Evolutionary conservation across 2,329 filamentous ascomycete species (phyloP), one percentile per base, ranked within the genome.

Genomic region (Colletotrichum orchidophilum): DNA sequence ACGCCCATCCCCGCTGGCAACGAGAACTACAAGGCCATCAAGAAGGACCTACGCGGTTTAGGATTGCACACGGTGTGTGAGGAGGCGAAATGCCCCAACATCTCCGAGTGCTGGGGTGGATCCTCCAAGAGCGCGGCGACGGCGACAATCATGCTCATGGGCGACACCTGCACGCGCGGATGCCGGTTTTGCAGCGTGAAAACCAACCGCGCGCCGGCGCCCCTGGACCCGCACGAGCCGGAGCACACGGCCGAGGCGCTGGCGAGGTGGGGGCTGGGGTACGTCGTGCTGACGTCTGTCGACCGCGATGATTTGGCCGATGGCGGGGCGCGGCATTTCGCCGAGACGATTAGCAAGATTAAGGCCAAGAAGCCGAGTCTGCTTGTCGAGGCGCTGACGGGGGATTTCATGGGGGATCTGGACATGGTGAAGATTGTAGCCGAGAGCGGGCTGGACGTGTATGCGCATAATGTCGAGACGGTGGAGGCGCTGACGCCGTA

Each of bases 61-160:
- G 93, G 93, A 69, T 86, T 99, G 67, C 95, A 98, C 82, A 99
- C 96, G 5, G 96, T 99, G 18, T 99, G 96, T 82, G 96, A 99
- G 84, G 96, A 99, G 84, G 96, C 96, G 1, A 91, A 95, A 75
- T 99, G 96, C 82, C 96, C 96, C 72, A 99, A 99, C 82, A 97
- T 99, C 72, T 95, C 93, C 74, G 96, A 98, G 81, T 99, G 96
- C 86, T 99, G 96, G 96, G 96, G 96, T 73, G 96, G 96, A 39
- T 91, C 87, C 79, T 90, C 93, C 81, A 97, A 97, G 85, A 92
- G 91, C 75, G 92, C 94, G 29, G 96, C 96, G 5, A 99, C 96
- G 35, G 96, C 96, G 2, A 99, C 96, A 12, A 98, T 99, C 82
- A 99, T 99, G 96, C 86, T 99, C 58, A 98, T 98, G 95, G 96